Conservation (phyloP, 495 filamentous ascomycete genomes). For the Xylaria flabelliformis region DNA sequence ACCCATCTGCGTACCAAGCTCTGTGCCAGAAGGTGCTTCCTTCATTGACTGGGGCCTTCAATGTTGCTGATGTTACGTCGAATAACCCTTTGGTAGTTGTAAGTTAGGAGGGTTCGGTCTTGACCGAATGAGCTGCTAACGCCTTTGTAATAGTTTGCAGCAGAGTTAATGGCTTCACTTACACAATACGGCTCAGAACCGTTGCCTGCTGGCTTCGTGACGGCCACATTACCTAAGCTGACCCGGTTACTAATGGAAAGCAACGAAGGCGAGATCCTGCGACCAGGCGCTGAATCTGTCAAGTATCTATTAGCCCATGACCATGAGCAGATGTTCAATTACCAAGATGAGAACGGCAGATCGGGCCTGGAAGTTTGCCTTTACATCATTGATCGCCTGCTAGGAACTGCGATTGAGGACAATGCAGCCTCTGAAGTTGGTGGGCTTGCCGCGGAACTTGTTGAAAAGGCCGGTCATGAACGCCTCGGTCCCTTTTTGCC, state of each 20-base stretch:
- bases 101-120: slow-evolving; percentile 31
- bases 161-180: slow-evolving; percentile 81
- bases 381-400: slow-evolving; percentile 90
- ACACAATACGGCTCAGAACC: slow-evolving; percentile 81
- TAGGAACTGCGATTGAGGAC: slow-evolving; percentile 82
- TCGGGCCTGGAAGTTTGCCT: slow-evolving; percentile 88
- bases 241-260: slow-evolving; percentile 79
- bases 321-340: slow-evolving; percentile 82
- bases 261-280: slow-evolving; percentile 82
- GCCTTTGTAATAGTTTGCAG: slow-evolving; percentile 65
- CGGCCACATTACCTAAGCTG: slow-evolving; percentile 83
- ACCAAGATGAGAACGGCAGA: slow-evolving; percentile 75
- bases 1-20: slow-evolving; percentile 71
- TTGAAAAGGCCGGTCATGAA: slow-evolving; percentile 91
- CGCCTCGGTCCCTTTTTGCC: slow-evolving; percentile 86
- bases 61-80: slow-evolving; percentile 81
- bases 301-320: slow-evolving; percentile 89
- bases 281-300: slow-evolving; percentile 83
- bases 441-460: slow-evolving; percentile 89
- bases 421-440: slow-evolving; percentile 95
- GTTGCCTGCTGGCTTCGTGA: slow-evolving; percentile 84
- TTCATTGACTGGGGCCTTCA: slow-evolving; percentile 84
- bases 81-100: slow-evolving; percentile 81
- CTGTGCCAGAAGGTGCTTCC: slow-evolving; percentile 88
- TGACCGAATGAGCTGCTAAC: slow-evolving; percentile 1